Evolutionary conservation across 768 basidiomycete species (phyloP).

Genomic region (Tephrocybe sp.): DNA sequence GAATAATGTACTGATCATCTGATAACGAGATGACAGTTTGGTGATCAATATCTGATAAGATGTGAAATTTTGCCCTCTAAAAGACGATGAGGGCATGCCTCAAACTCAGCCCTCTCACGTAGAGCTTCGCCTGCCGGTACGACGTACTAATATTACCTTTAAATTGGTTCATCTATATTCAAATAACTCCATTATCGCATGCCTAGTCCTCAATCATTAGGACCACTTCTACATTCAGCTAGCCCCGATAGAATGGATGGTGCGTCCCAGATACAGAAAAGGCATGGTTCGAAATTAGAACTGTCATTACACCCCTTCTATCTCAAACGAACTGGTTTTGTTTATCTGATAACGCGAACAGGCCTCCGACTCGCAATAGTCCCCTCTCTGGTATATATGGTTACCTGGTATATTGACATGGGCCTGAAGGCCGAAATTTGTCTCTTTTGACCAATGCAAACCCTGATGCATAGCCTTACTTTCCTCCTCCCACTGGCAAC

Average conservation of each 20-base stretch:
- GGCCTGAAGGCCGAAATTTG: constrained; percentile 6
- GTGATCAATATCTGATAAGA: constrained; percentile 36
- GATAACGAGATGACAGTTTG: constrained; percentile 25
- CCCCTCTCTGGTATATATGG: constrained; percentile 5
- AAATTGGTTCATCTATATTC: too few species aligned
- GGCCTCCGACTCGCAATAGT: background rate
- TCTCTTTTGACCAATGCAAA: constrained; percentile 8
- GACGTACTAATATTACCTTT: too few species aligned
- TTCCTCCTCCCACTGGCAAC: constrained; percentile 30
- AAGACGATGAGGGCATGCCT: background rate
- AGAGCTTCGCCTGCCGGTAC: too few species aligned
- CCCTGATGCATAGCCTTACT: constrained; percentile 19
- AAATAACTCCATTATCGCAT: too few species aligned
- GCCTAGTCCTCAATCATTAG: too few species aligned
- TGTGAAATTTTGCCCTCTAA: background rate
- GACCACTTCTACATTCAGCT: too few species aligned
- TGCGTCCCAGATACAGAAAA: too few species aligned
- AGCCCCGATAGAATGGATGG: too few species aligned
- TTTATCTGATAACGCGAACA: constrained; percentile 15
- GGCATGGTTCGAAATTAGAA: too few species aligned
- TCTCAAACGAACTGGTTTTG: background rate
- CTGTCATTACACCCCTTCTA: background rate
- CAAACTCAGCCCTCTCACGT: background rate
- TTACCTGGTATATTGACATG: background rate
- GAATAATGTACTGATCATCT: constrained; percentile 13